A percentile compares a stretch with the other conserved stretches of the same genome.
Conservation (phyloP, 352 stramenopile species). For the Albugo candida region DNA sequence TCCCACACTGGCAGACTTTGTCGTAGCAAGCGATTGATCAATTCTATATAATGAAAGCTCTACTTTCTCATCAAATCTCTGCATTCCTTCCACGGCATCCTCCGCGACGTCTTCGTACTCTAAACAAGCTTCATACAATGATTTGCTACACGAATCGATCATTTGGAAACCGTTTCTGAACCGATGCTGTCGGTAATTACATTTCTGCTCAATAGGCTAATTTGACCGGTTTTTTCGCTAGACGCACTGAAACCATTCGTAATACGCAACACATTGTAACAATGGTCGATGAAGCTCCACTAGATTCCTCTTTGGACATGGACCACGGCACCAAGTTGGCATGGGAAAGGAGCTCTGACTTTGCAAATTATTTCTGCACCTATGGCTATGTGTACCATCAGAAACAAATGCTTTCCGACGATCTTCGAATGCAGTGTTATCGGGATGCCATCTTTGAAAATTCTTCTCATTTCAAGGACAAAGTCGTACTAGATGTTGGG, state of each 20-base stretch:
- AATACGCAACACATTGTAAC: too few species aligned
- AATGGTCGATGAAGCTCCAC: too few species aligned
- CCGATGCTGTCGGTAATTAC: background rate
- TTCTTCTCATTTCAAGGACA: constrained; percentile 93
- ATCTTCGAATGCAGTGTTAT: constrained; percentile 98
- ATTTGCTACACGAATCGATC: background rate
- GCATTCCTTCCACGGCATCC: constrained; percentile 27
- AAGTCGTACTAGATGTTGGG: constrained; percentile 98
- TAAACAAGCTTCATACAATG: constrained; percentile 28
- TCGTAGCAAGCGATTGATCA: constrained; percentile 16
- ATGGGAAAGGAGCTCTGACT: constrained; percentile 71
- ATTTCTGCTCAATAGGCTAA: background rate
- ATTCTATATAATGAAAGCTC: constrained; percentile 67
- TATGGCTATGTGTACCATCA: constrained; percentile 84
- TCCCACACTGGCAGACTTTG: constrained; percentile 14
- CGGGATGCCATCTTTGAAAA: constrained; percentile 97
- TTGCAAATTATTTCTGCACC: constrained; percentile 82
- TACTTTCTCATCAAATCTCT: constrained; percentile 45
- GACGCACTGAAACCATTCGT: background rate
- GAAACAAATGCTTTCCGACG: constrained; percentile 99
- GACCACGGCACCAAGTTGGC: constrained; percentile 61
- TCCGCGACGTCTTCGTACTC: constrained; percentile 59
- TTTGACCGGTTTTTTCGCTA: background rate
- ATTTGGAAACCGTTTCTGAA: background rate
- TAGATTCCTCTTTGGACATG: constrained; percentile 16